Percentiles rank a stretch among this genome's conserved stretches.
These are phyloP conservation scores for Colletotrichum euphorbiae DNA, from an alignment of 2,329 filamentous ascomycete species.

Conservation along the genomic window DNA sequence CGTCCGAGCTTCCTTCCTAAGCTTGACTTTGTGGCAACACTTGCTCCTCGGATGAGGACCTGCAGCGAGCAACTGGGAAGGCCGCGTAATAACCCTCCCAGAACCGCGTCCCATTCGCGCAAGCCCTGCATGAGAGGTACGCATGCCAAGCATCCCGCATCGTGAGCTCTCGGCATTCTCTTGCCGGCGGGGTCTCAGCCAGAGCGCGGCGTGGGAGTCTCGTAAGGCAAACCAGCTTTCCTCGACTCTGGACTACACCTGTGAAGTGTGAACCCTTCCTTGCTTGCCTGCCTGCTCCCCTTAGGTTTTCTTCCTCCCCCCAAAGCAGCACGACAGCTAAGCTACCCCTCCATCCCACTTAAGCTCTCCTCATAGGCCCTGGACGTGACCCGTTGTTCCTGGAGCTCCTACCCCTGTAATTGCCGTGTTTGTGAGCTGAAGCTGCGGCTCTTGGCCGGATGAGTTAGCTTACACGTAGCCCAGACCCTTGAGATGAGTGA, in stretches of 20 bases:
- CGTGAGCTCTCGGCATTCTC: constrained; percentile 32
- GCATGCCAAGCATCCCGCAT: constrained; percentile 35
- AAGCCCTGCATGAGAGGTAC: constrained; percentile 24
- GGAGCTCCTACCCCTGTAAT: constrained; percentile 19
- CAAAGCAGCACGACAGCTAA: neutral
- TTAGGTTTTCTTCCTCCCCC: neutral
- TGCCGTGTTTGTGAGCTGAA: neutral
- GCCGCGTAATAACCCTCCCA: constrained; percentile 30
- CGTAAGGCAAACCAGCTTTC: no score
- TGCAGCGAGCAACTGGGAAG: constrained; percentile 7
- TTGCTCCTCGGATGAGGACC: neutral
- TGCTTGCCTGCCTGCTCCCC: neutral
- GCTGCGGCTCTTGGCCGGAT: constrained; percentile 25
- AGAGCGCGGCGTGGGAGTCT: no score
- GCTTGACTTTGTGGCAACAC: neutral
- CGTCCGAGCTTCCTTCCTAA: neutral
- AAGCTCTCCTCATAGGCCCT: constrained; percentile 14
- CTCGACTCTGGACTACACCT: no score
- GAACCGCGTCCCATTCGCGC: constrained; percentile 10
- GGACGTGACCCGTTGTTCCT: neutral
- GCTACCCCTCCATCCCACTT: constrained; percentile 36
- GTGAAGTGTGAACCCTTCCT: no score
- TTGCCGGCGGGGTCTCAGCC: constrained; percentile 30
- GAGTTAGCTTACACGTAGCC: neutral
- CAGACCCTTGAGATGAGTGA: constrained; percentile 1